These are phyloP conservation scores for Lophiotrema nucula DNA, from an alignment of 495 filamentous ascomycete genomes.

Conservation along the genomic window DNA sequence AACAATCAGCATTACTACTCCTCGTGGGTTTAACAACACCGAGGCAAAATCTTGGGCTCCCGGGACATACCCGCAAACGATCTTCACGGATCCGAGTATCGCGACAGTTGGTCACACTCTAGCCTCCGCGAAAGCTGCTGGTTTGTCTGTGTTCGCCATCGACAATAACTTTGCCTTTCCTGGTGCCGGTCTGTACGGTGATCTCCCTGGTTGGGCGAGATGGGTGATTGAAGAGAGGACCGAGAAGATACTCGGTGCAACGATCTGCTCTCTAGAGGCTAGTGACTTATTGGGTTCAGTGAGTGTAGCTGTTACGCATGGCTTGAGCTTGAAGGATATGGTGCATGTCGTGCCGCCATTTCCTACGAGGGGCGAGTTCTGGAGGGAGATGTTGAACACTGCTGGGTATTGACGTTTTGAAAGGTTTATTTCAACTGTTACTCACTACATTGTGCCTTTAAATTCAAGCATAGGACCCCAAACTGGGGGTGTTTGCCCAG, in stretches of 20 bases:
- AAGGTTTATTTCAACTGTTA: no score
- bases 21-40: neutral
- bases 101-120: neutral
- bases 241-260: constrained; percentile 2
- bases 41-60: neutral
- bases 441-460: no score
- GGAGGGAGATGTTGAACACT: neutral
- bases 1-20: neutral
- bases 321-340: neutral
- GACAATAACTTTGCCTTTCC: neutral
- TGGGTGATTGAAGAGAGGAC: constrained; percentile 8
- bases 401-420: constrained; percentile 8
- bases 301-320: neutral
- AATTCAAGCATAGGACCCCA: no score
- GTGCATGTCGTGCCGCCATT: constrained; percentile 7
- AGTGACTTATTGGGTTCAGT: neutral
- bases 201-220: constrained; percentile 1
- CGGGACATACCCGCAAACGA: neutral
- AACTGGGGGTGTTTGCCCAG: no score
- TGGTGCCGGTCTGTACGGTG: neutral
- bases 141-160: neutral
- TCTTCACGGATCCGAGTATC: constrained; percentile 8
- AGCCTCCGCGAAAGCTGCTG: neutral
- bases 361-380: constrained; percentile 5
- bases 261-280: neutral